These are phyloP conservation scores for Tilletia caries DNA, from an alignment of 1,284 basidiomycete species.

Conservation along the genomic window DNA sequence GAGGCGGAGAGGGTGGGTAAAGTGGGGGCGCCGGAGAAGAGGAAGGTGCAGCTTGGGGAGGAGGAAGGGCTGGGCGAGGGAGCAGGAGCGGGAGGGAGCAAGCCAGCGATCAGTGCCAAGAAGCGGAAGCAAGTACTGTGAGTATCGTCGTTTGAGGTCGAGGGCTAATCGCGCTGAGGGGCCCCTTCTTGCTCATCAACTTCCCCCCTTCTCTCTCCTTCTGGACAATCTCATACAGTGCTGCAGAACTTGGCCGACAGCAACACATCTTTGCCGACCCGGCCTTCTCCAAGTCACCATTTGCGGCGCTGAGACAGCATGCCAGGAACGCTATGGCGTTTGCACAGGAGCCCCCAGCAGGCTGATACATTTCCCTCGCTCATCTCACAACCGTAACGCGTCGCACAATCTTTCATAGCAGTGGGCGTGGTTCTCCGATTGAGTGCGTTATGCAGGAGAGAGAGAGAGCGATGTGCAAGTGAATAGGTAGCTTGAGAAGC, in stretches of 20 bases:
- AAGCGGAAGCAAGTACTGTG: constrained; percentile 38
- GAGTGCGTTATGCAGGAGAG: too few species aligned
- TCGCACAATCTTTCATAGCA: too few species aligned
- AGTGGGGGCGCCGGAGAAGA: background rate
- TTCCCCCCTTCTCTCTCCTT: background rate
- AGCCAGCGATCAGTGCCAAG: constrained; percentile 32
- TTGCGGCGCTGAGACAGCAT: constrained; percentile 45
- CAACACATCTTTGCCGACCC: constrained; percentile 40
- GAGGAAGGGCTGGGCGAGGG: too few species aligned
- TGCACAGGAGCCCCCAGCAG: background rate
- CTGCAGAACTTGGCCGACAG: constrained; percentile 41
- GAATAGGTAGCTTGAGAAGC: background rate
- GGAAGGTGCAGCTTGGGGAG: too few species aligned
- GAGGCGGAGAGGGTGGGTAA: background rate
- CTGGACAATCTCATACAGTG: too few species aligned
- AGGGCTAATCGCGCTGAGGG: background rate
- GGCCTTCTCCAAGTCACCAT: constrained; percentile 38
- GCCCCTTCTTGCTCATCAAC: background rate
- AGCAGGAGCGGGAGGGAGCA: constrained; percentile 25
- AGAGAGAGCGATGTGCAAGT: too few species aligned
- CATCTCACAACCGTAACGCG: too few species aligned
- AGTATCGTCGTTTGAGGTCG: constrained; percentile 19
- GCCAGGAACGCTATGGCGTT: constrained; percentile 44
- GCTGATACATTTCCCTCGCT: too few species aligned
- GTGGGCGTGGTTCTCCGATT: too few species aligned